These are phyloP conservation scores for Camellia lanceoleosa DNA, from an alignment of 148 eudicot species.

Conservation along the genomic window DNA sequence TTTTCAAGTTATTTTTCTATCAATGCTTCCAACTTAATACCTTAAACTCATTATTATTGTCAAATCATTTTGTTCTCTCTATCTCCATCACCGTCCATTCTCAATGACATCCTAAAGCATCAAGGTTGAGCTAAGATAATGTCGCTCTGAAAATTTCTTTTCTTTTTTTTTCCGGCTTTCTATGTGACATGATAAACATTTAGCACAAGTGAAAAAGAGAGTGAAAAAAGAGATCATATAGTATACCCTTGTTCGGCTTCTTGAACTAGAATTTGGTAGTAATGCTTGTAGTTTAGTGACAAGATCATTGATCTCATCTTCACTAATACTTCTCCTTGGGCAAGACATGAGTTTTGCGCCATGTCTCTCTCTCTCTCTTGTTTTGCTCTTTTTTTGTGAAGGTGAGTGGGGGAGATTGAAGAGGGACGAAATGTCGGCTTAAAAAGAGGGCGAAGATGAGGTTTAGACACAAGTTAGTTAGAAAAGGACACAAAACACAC, in stretches of 20 bases:
- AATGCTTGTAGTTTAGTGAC: slow-evolving; percentile 28
- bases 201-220: not conserved
- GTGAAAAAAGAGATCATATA: not conserved
- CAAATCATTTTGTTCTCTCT: too few relatives aligned
- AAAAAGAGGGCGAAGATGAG: slow-evolving; percentile 9
- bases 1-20: too few relatives aligned
- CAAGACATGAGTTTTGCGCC: slow-evolving; percentile 7
- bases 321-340: slow-evolving; percentile 6
- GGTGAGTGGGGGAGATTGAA: not conserved
- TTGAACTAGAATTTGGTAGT: slow-evolving; percentile 23
- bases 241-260: slow-evolving; percentile 27
- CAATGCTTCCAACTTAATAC: too few relatives aligned
- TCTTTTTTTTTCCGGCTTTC: too few relatives aligned
- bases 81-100: too few relatives aligned
- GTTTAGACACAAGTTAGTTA: not conserved
- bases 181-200: too few relatives aligned
- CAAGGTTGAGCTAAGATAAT: not conserved
- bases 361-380: not conserved
- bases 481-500: slow-evolving; percentile 4
- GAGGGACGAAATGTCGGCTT: slow-evolving; percentile 16
- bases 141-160: not conserved
- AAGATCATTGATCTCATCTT: slow-evolving; percentile 28
- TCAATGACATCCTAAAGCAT: too few relatives aligned
- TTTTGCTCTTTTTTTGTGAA: not conserved
- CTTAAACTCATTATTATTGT: too few relatives aligned